phyloP scores from a whole-genome alignment of 495 filamentous ascomycete species.

The Parmelia sp. region DNA sequence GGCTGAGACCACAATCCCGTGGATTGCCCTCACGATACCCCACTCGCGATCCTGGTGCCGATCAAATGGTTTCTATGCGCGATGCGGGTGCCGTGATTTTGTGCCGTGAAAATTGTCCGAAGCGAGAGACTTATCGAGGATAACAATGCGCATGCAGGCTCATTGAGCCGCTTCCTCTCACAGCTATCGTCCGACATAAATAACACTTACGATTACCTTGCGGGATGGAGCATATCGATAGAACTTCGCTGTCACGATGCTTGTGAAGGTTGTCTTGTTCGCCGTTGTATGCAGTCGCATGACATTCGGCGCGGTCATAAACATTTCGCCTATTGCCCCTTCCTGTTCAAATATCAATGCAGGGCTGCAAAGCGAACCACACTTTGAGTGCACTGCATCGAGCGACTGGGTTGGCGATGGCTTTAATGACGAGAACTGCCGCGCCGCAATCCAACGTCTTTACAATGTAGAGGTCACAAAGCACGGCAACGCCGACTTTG shows the following conservation, averaged over 20 bases:
- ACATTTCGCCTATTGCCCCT: neutral
- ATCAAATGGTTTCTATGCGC: neutral
- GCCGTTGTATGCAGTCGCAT: neutral
- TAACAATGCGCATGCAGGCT: neutral
- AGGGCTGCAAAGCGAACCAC: neutral
- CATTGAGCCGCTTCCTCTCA: neutral
- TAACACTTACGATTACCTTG: neutral
- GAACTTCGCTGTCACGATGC: neutral
- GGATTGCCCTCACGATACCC: neutral
- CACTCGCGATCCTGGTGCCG: constrained; percentile 6
- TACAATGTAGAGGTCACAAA: constrained; percentile 3
- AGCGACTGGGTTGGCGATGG: constrained; percentile 10
- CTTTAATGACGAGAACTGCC: constrained; percentile 9
- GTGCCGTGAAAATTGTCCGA: constrained; percentile 1
- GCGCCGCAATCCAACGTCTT: constrained; percentile 9
- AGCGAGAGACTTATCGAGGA: neutral
- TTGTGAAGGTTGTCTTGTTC: neutral
- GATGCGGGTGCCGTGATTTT: neutral
- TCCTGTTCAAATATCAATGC: neutral
- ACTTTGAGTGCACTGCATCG: constrained; percentile 5
- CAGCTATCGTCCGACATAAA: neutral
- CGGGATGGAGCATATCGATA: neutral
- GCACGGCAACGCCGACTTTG: neutral
- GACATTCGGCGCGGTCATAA: neutral
- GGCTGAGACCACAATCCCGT: neutral